phyloP scores from a whole-genome alignment of 306 rosid genomes.

The Fagus crenata region DNA sequence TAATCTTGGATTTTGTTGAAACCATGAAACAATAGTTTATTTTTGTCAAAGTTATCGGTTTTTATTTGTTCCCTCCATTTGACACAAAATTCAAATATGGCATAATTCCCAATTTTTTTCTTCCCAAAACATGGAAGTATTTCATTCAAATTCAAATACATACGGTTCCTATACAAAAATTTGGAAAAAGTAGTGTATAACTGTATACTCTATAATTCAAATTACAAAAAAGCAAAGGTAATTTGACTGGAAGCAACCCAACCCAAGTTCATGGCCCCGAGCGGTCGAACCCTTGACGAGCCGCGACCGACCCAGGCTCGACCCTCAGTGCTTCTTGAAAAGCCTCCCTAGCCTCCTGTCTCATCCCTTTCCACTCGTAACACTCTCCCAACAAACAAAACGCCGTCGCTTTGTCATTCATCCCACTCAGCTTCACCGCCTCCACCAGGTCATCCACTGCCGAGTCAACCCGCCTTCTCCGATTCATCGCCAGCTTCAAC shows the following conservation, averaged over 20 bases:
- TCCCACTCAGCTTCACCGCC: constrained; percentile 36
- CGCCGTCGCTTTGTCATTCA: constrained; percentile 25
- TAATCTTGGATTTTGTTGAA: too few relatives aligned
- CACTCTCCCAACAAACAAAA: constrained; percentile 61
- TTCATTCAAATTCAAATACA: not conserved
- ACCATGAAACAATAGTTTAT: too few relatives aligned
- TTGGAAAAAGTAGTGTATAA: not conserved
- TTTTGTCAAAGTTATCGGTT: too few relatives aligned
- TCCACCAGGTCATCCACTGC: constrained; percentile 56
- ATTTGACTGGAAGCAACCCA: not conserved
- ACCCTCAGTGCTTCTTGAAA: constrained; percentile 39
- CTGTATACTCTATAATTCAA: not conserved
- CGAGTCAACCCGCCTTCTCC: constrained; percentile 59
- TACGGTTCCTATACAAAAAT: not conserved
- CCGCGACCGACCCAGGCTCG: constrained; percentile 42
- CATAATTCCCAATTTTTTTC: too few relatives aligned
- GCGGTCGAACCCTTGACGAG: constrained; percentile 40
- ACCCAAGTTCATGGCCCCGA: constrained; percentile 15
- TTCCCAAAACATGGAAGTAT: too few relatives aligned
- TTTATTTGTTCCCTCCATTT: too few relatives aligned
- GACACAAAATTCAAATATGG: too few relatives aligned
- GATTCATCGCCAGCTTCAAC: constrained; percentile 50
- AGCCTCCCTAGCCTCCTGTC: constrained; percentile 42
- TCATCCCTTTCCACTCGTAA: constrained; percentile 61
- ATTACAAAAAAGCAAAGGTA: not conserved